phyloP scores from a whole-genome alignment of 352 stramenopile species.

The Globisporangium paddicum region DNA sequence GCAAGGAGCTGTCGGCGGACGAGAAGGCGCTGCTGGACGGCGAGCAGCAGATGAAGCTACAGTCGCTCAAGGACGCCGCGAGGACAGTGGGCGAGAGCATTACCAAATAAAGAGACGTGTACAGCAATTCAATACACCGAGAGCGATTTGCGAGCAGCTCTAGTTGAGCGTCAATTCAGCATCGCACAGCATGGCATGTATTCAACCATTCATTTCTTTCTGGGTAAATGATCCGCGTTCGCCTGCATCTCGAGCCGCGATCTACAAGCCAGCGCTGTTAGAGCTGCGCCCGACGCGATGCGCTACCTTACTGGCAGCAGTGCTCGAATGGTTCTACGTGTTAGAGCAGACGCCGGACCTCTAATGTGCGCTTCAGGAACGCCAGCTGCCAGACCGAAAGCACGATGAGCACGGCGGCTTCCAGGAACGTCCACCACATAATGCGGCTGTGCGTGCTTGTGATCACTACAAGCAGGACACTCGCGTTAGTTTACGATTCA shows the following conservation, averaged over 20 bases:
- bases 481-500: neutral
- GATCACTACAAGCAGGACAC: slow-evolving; percentile 50
- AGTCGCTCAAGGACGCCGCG: slow-evolving; percentile 63
- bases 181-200: neutral
- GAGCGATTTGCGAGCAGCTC: neutral
- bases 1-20: slow-evolving; percentile 54
- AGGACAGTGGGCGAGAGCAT: slow-evolving; percentile 67
- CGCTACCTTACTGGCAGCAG: neutral
- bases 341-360: slow-evolving; percentile 83
- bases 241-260: neutral
- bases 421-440: slow-evolving; percentile 78
- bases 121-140: neutral
- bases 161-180: neutral
- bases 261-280: neutral
- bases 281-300: too few relatives aligned
- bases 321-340: neutral
- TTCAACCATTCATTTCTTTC: neutral
- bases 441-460: slow-evolving; percentile 77
- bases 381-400: slow-evolving; percentile 81
- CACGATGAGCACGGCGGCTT: slow-evolving; percentile 62
- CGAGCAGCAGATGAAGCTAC: slow-evolving; percentile 67
- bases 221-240: neutral
- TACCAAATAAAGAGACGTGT: too few relatives aligned
- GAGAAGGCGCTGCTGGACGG: slow-evolving; percentile 55
- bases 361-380: slow-evolving; percentile 78